Evolutionary conservation across 164 flowering plant species (phyloP), one percentile per base, ranked within the genome.

Genomic region (Macadamia tetraphylla): DNA sequence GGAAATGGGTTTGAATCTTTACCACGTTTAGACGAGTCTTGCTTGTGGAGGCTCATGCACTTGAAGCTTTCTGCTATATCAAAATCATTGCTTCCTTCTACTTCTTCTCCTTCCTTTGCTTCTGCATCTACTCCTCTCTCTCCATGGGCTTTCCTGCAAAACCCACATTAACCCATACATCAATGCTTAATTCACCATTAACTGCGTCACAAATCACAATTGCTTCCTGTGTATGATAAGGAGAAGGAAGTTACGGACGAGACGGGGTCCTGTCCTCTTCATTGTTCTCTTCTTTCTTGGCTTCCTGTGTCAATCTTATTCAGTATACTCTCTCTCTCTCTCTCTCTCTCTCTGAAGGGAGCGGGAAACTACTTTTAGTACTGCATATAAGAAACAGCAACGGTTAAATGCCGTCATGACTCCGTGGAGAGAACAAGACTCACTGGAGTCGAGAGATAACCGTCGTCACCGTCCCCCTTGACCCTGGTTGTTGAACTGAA

Each of bases 21-120:
- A 53, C 57, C 57, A 12, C 57, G 57, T 53, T 53, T 53, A n/a
- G 17, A 11, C 0, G 15, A 10, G 40, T 35, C 59, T 3, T 58
- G 48, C 46, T 32, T 68, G 58, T 18, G 48, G 49, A 68, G 65
- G 65, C 2, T 60, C 32, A 68, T 60, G 65, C 65, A 68, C 64
- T 17, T 68, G 46, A 68, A 60, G 14, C 31, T 57, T 48, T 49
- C 58, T 2, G 57, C 17, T 58, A 51, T 43, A 9, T 44, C 70
- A 60, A 46, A 62, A 9, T 13, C 55, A 35, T 56, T 56, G 10
- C n/a, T 58, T 43, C 46, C 58, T 2, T 63, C 46, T 9, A 58
- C 17, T 57, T 57, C 29, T 57, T 57, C 60, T 57, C 6, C 23
- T 6, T 31, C 44, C 56, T 70, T 18, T 15, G 13, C 44, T 63